phyloP scores from a whole-genome alignment of 169 alveolate genomes.

The Plasmodium knowlesi region DNA sequence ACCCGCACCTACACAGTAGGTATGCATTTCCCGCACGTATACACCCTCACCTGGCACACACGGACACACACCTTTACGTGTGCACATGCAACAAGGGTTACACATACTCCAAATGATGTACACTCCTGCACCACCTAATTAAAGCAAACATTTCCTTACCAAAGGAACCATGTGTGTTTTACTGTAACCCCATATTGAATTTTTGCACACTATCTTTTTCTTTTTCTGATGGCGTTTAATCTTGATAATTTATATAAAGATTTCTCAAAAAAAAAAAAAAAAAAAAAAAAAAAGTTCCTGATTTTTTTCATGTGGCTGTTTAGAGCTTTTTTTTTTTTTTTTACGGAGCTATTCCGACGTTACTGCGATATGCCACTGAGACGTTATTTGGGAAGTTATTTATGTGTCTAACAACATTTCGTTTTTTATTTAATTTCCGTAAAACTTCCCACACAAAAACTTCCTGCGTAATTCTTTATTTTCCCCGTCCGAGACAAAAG shows the following conservation, averaged over 20 bases:
- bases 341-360: not conserved
- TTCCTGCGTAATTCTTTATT: not conserved
- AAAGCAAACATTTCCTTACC: not conserved
- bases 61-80: not conserved
- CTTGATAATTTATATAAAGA: not conserved
- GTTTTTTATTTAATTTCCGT: not conserved
- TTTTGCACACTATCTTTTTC: not conserved
- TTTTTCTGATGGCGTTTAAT: not conserved
- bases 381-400: not conserved
- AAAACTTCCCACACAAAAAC: not conserved
- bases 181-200: not conserved
- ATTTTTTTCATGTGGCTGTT: not conserved
- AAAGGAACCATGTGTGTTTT: not conserved
- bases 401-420: not conserved
- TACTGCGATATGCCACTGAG: not conserved
- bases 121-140: not conserved
- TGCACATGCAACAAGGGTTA: not conserved
- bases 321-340: not conserved
- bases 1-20: not conserved
- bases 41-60: not conserved
- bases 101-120: not conserved
- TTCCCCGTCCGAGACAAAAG: not conserved
- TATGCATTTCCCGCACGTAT: not conserved
- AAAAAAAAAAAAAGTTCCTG: too few relatives aligned
- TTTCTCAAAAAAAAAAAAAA: not conserved